A percentile compares a stretch with the other conserved stretches of the same genome.
Evolutionary conservation across 768 basidiomycete genomes (phyloP).

Genomic region (Dendrothele bispora): DNA sequence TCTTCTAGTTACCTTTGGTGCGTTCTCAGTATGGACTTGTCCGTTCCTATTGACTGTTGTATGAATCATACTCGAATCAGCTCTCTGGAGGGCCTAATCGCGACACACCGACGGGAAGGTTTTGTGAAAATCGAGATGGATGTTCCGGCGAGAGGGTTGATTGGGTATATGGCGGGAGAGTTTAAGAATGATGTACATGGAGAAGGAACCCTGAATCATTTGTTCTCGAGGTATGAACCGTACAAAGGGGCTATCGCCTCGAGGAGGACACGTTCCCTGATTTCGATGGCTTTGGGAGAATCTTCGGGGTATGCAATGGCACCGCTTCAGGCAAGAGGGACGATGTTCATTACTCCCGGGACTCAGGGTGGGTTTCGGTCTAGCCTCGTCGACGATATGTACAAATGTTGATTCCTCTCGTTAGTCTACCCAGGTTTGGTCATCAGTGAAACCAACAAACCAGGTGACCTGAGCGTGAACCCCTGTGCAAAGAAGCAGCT

Average conservation of each 20-base stretch:
- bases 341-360: constrained; percentile 43
- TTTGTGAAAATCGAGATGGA: constrained; percentile 49
- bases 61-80: no score
- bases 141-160: constrained; percentile 46
- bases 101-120: no score
- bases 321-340: constrained; percentile 47
- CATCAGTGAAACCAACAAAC: constrained; percentile 48
- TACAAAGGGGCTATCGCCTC: constrained; percentile 45
- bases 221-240: constrained; percentile 49
- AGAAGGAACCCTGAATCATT: constrained; percentile 54
- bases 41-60: no score
- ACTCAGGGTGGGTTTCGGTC: constrained; percentile 33
- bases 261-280: constrained; percentile 46
- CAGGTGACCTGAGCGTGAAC: constrained; percentile 46
- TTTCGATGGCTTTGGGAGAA: constrained; percentile 47
- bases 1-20: no score
- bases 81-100: no score
- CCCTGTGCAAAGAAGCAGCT: constrained; percentile 49
- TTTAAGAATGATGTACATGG: constrained; percentile 53
- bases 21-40: no score
- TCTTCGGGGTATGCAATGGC: constrained; percentile 49
- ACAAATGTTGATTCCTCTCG: neutral
- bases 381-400: neutral
- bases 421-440: constrained; percentile 53
- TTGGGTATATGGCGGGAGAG: constrained; percentile 54